Conservation (phyloP, 805 yeast genomes). For the Debaryomyces hansenii region DNA sequence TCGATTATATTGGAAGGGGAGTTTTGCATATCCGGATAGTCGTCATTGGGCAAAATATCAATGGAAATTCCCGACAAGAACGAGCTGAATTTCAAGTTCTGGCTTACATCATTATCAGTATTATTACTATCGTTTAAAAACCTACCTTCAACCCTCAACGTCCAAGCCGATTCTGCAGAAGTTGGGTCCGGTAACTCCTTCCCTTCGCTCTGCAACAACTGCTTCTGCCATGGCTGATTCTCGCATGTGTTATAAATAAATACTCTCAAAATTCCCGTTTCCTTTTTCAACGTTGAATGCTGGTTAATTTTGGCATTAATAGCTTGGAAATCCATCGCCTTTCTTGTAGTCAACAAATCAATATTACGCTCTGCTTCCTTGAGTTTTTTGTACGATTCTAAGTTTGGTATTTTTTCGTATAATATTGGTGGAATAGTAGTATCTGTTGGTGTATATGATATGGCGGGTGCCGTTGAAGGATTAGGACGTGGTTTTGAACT, state of each 20-base stretch:
- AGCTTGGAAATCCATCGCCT: conserved; percentile 83
- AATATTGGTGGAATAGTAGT: conserved; percentile 36
- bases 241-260: conserved; percentile 79
- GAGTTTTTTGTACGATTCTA: conserved; percentile 67
- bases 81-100: conserved; percentile 62
- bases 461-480: conserved; percentile 35
- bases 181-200: conserved; percentile 15
- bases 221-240: conserved; percentile 81
- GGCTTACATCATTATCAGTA: conserved; percentile 8
- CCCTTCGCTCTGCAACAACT: conserved; percentile 23
- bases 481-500: conserved; percentile 27
- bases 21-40: conserved; percentile 34
- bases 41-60: conserved; percentile 55
- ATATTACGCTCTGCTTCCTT: conserved; percentile 79
- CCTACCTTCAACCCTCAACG: conserved; percentile 85
- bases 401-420: conserved; percentile 58
- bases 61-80: conserved; percentile 83
- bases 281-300: conserved; percentile 36
- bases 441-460: conserved; percentile 45
- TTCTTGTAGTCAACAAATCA: conserved; percentile 80
- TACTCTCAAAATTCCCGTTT: conserved; percentile 68
- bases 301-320: conserved; percentile 41
- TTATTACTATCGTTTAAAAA: conserved; percentile 52
- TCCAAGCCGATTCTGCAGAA: conserved; percentile 62
- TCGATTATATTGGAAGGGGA: conserved; percentile 57